Conservation (phyloP, 2,329 filamentous ascomycete species). For the Botryotinia narcissicola region DNA sequence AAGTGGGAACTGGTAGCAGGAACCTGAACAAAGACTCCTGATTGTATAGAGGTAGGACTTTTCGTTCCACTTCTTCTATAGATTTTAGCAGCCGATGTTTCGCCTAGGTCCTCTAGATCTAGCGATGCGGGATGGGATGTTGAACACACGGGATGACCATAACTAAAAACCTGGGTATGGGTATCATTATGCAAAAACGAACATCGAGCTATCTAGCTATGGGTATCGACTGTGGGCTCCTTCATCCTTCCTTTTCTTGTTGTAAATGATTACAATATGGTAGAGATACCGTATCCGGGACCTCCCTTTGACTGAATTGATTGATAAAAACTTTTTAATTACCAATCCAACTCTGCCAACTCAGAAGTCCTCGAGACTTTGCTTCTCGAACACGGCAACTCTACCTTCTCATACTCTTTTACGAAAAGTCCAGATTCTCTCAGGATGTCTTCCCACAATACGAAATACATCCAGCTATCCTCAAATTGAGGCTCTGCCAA, state of each 20-base stretch:
- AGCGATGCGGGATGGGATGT: not conserved
- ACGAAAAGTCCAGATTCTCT: not conserved
- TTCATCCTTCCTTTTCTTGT: not conserved
- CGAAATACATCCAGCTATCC: not conserved
- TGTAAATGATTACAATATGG: not conserved
- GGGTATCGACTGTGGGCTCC: not conserved
- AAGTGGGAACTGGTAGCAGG: too few relatives aligned
- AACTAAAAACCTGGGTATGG: not conserved
- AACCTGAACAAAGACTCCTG: not conserved
- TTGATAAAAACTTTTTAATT: not conserved
- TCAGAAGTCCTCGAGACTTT: not conserved
- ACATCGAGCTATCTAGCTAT: not conserved
- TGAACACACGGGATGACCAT: not conserved
- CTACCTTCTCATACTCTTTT: not conserved
- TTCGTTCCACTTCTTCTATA: not conserved
- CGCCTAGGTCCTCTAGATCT: not conserved
- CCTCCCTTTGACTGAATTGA: not conserved
- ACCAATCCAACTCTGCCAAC: not conserved
- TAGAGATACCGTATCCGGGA: not conserved
- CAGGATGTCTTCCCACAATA: not conserved
- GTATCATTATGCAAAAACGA: not conserved
- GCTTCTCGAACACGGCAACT: not conserved
- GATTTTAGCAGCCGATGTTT: not conserved
- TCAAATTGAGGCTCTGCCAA: not conserved
- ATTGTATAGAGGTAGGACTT: not conserved